Evolutionary conservation across 208 protist species (phyloP), one percentile per base, ranked within the genome.

Genomic region (Crithidia thermophila): DNA sequence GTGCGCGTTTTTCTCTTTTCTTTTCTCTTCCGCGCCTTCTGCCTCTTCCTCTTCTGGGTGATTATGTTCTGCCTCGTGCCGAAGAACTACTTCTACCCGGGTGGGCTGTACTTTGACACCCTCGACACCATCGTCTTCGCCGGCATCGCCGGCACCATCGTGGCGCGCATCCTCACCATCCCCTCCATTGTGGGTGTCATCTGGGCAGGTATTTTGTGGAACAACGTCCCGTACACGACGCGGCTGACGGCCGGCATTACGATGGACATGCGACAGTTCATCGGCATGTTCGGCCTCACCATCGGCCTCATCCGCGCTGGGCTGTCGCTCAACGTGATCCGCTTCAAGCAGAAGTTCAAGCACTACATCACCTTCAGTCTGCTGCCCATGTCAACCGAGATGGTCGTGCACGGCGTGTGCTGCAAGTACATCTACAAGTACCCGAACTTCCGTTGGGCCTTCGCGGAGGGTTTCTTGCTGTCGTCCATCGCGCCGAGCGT

Each of bases 101-200:
- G 82, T n/a, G 77, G 74, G 7, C 60, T 82, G 14, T 88, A 84
- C 68, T 88, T 88, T 51, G 82, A 88, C 51, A 79, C 78, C 7
- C 18, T 80, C 20, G 47, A 69, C 61, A 85, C 78, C 28, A 77
- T 88, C 51, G 28, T 81, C 46, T 85, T 85, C 64, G 42, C 82
- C 11, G 79, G 78, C 43, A 67, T 85, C 23, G 53, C 75, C 13
- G 82, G 82, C 45, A 75, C 71, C 9, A 42, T 85, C 42, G 58
- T 75, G 18, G 68, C 78, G 28, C 69, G 68, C 30, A 8, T 85
- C 10, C 60, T 80, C 47, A 49, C 53, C 14, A 61, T 89, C 16
- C 84, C 84, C 20, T 74, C 84, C 14, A 67, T 85, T 53, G 71
- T 85, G 0, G 78, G 77, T 31, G 70, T 85, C 36, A 82, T 85